Evolutionary conservation across 2,329 filamentous ascomycete genomes (phyloP), one percentile per base, ranked within the genome.

Genomic region (Blumeriella jaapii): DNA sequence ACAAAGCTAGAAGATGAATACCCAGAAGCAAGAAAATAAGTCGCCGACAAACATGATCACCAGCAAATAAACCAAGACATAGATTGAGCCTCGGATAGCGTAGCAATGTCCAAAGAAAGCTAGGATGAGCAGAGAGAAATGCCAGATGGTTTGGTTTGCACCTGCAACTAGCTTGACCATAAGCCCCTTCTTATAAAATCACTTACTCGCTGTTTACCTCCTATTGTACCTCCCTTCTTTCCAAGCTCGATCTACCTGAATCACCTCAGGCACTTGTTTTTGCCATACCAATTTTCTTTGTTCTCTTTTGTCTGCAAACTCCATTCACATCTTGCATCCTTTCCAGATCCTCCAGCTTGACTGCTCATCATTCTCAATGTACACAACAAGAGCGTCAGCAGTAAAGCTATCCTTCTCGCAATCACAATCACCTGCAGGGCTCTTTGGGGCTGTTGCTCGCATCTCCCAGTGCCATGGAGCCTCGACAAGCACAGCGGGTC

Each of bases 361-460:
- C 30, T 22, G 16, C 29, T 41, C 20, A 39, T 39, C 24, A 25
- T 28, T 38, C 44, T 41, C 42, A 33, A 55, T 55, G 52, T 52
- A 47, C 34, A 43, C 49, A 11, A 35, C 50, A 31, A 44, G 44
- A 37, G 41, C 44, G 31, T 42, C 52, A 22, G 39, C 45, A n/a
- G n/a, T n/a, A 17, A 52, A 40, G 34, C 32, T 45, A 14, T 42
- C 47, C 7, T 31, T 52, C 18, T 47, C 47, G 19, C 6, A 6
- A n/a, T 47, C 40, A 23, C 47, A 48, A 25, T 46, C 49, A 26
- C 40, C 44, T 28, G 29, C 44, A 13, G 50, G 54, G 27, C 40
- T 54, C 15, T 51, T 49, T 11, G 50, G 44, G 37, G 46, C 42
- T 38, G 39, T 48, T 16, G 38, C 44, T 19, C 42, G 45, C 33